Conservation (phyloP, 2,329 filamentous ascomycete species). For the Botrytis medusae region DNA sequence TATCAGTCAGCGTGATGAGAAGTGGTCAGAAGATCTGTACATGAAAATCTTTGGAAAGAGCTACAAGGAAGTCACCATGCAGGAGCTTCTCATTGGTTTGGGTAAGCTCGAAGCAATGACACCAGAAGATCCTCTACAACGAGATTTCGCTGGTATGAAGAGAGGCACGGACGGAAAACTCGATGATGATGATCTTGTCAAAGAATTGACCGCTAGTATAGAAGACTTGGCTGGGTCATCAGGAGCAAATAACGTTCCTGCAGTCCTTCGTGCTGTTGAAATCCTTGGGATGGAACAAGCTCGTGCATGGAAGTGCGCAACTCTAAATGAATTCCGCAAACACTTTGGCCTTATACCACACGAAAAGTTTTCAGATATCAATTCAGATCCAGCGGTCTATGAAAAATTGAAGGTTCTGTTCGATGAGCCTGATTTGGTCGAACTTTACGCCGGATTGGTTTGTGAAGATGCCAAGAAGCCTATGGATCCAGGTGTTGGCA, state of each 20-base stretch:
- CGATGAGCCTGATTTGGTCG: slow-evolving; percentile 57
- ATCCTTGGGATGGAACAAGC: slow-evolving; percentile 76
- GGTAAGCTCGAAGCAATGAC: slow-evolving; percentile 61
- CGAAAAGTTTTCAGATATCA: slow-evolving; percentile 78
- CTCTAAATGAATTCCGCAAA: slow-evolving; percentile 78
- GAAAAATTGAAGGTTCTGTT: slow-evolving; percentile 65
- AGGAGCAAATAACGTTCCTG: slow-evolving; percentile 70
- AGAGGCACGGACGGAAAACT: slow-evolving; percentile 66
- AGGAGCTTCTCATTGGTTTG: slow-evolving; percentile 62
- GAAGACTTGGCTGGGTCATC: slow-evolving; percentile 72
- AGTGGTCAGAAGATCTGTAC: slow-evolving; percentile 72
- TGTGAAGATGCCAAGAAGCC: slow-evolving; percentile 53
- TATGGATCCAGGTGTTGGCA: slow-evolving; percentile 51
- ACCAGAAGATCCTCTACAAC: slow-evolving; percentile 64
- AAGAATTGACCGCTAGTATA: slow-evolving; percentile 64
- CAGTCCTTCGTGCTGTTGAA: slow-evolving; percentile 72
- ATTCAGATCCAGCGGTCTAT: slow-evolving; percentile 69
- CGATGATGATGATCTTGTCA: slow-evolving; percentile 71
- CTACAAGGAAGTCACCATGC: slow-evolving; percentile 44
- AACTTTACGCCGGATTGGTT: slow-evolving; percentile 66
- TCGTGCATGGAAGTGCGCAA: slow-evolving; percentile 70
- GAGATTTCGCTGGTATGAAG: slow-evolving; percentile 65
- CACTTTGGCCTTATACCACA: slow-evolving; percentile 77
- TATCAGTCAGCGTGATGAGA: slow-evolving; percentile 71
- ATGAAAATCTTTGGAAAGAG: slow-evolving; percentile 20